Evolutionary conservation across 1,139 yeast species (phyloP).

Genomic region (Martiniozyma asiatica): DNA sequence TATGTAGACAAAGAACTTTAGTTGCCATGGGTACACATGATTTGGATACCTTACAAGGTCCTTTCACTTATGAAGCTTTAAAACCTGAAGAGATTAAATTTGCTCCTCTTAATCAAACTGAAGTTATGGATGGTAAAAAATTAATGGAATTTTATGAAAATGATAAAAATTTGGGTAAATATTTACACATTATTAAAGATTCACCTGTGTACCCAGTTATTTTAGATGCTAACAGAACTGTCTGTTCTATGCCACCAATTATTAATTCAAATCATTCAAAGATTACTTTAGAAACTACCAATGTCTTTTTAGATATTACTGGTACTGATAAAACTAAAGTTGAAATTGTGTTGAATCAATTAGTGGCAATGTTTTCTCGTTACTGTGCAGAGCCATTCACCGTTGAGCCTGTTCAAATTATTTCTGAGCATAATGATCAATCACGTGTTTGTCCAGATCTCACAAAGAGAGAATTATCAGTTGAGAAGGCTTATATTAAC

Average conservation of each 20-base stretch:
- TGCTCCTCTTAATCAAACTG: slow-evolving; percentile 75
- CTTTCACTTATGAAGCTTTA: slow-evolving; percentile 81
- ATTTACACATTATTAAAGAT: slow-evolving; percentile 76
- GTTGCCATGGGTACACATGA: slow-evolving; percentile 99
- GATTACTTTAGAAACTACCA: slow-evolving; percentile 71
- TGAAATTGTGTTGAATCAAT: slow-evolving; percentile 79
- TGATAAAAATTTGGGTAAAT: slow-evolving; percentile 84
- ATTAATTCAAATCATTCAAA: slow-evolving; percentile 90
- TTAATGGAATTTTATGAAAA: slow-evolving; percentile 83
- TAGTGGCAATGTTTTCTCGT: slow-evolving; percentile 92
- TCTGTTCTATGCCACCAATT: slow-evolving; percentile 92
- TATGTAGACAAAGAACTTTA: slow-evolving; percentile 92
- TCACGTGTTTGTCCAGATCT: slow-evolving; percentile 70
- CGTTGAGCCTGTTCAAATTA: slow-evolving; percentile 79
- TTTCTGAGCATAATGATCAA: slow-evolving; percentile 73
- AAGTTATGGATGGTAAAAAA: slow-evolving; percentile 62
- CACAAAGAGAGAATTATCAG: slow-evolving; percentile 53
- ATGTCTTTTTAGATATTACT: slow-evolving; percentile 86
- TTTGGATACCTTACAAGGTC: slow-evolving; percentile 68
- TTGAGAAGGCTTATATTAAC: slow-evolving; percentile 79
- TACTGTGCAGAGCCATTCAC: slow-evolving; percentile 70
- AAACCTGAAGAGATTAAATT: slow-evolving; percentile 70
- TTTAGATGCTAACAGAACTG: slow-evolving; percentile 63
- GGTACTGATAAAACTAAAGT: slow-evolving; percentile 93
- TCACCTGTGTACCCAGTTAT: slow-evolving; percentile 89